Evolutionary conservation across 371 early-diverging fungal species (phyloP), one percentile per base, ranked within the genome.

Genomic region (Cladochytrium tenue): DNA sequence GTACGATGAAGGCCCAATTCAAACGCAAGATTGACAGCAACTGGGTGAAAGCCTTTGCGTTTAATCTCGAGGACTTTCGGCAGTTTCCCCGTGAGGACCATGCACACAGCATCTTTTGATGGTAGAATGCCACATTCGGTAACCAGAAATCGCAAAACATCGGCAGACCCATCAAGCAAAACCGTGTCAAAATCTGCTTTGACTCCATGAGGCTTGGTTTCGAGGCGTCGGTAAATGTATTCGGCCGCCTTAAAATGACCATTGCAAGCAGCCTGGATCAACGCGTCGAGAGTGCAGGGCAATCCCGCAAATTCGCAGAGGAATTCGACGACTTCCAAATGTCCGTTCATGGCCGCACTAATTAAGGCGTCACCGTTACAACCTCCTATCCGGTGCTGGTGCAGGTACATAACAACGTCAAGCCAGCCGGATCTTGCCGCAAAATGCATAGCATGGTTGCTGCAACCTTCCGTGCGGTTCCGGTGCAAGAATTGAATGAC

Each of bases 161-260:
- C 13, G 20, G 43, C 7, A 20, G 7, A 20, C 43, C 13, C 43
- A 13, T 20, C 13, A 43, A 20, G 13, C 43, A 43, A 20, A 7
- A 20, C 43, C 43, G 20, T 43, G 43, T 43, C 20, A 20, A 20
- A n/a, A n/a, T n/a, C 43, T 43, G 43, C 43, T 13, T 43, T 20
- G 43, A 43, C 43, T n/a, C n/a, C n/a, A n/a, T n/a, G n/a, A n/a
- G n/a, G n/a, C n/a, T n/a, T n/a, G n/a, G n/a, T n/a, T n/a, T n/a
- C n/a, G n/a, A n/a, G n/a, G n/a, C n/a, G n/a, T n/a, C n/a, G n/a
- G n/a, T n/a, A n/a, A n/a, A n/a, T n/a, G n/a, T n/a, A 53, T 53
- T 53, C 26, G 4, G 28, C 53, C 5, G 28, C 53, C 28, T 53
- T 28, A 23, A 53, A 53, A 53, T 53, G n/a, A 53, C 53, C 53